A percentile compares a stretch with the other conserved stretches of the same genome.
Conservation (phyloP, 441 rosid genomes). For the Adansonia madagascariensis region DNA sequence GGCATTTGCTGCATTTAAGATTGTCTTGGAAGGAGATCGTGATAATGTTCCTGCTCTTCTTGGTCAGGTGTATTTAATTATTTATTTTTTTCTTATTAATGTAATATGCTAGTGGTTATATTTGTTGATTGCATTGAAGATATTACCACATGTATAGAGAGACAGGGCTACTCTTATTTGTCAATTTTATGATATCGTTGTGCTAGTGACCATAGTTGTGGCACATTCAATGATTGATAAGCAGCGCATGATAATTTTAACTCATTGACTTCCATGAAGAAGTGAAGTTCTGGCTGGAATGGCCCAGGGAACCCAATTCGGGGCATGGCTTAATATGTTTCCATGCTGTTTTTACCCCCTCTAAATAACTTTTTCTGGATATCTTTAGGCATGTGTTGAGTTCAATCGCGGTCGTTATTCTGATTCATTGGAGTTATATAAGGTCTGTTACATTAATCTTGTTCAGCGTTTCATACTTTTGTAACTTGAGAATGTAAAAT, state of each 20-base stretch:
- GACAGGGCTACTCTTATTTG: not conserved
- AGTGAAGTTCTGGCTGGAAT: constrained; percentile 17
- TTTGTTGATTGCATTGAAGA: constrained; percentile 17
- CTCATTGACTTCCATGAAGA: not conserved
- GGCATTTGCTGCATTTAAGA: constrained; percentile 87
- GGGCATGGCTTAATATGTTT: constrained; percentile 19
- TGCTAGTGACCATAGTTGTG: not conserved
- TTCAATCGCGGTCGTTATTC: constrained; percentile 76
- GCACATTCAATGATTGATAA: not conserved
- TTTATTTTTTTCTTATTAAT: not conserved
- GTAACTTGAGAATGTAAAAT: constrained; percentile 7
- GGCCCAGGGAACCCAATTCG: not conserved
- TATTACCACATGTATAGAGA: not conserved
- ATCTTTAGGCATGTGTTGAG: constrained; percentile 89
- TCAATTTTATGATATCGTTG: not conserved
- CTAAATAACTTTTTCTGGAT: constrained; percentile 26
- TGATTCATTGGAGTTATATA: constrained; percentile 84
- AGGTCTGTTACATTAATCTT: constrained; percentile 58
- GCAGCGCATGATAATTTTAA: not conserved
- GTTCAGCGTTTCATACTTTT: not conserved
- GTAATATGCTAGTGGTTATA: constrained; percentile 19
- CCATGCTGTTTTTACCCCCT: not conserved
- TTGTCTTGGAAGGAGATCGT: constrained; percentile 73
- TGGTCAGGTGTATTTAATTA: constrained; percentile 72
- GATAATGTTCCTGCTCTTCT: constrained; percentile 94